Evolutionary conservation across 208 protist species (phyloP), one percentile per base, ranked within the genome.

Genomic region (Crithidia brevicula): DNA sequence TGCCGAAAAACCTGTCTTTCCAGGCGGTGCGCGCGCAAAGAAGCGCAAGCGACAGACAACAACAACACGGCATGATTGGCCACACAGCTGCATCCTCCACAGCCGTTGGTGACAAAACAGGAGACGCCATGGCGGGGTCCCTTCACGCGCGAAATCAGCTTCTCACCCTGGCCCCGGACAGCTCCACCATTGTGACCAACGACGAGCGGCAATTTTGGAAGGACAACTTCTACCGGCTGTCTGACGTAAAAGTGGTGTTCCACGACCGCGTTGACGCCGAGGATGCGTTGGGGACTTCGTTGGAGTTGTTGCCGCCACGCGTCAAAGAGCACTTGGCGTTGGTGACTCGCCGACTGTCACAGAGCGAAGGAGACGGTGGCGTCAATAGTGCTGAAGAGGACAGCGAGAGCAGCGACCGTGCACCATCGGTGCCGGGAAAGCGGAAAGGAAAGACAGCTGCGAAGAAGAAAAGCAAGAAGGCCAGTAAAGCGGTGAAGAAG

Each of bases 171-270:
- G 61, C 62, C 15, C 31, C 52, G 0, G 70, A 76, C 62, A 65
- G 56, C 40, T 76, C 40, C 36, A 59, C 85, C 49, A 34, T 79
- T 15, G 71, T 85, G 10, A 79, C 85, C 4, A 80, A 79, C 31
- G 88, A 93, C 4, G 91, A 93, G 65, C 78, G 82, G 25, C 74
- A 88, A 43, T 96, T 96, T 70, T 96, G 91, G 88, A 61, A 74
- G 31, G 81, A 78, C 31, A 82, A 94, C 69, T 92, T 89, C 59
- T 96, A 96, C 66, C 49, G 65, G 9, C 72, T 96, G 10, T 79
- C 72, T 18, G 78, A 91, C 11, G 65, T 82, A 2, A 74, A 76
- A 40, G 30, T 92, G n/a, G 40, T 96, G 18, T 92, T 85, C 61
- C 85, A 93, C 64, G 81, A 93, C 66, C 90, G 88, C 30, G 80